Evolutionary conservation across 768 basidiomycete species (phyloP), one percentile per base, ranked within the genome.

Genomic region (Boletus bicolor): DNA sequence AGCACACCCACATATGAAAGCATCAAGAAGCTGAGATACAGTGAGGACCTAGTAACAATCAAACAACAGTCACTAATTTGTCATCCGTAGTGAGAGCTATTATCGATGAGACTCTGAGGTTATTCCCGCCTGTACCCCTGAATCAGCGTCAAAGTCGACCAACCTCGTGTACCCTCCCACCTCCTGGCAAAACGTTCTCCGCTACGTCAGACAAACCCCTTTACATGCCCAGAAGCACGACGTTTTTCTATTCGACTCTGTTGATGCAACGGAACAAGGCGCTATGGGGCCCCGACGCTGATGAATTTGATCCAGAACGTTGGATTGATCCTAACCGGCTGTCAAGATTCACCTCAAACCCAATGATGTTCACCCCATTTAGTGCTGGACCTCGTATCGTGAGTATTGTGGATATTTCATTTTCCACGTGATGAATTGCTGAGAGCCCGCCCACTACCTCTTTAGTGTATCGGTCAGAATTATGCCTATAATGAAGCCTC

Each of bases 41-140:
- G 89, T 90, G 43, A 58, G 81, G 3, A 28, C 50, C 43, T 12
- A 42, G 47, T 32, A n/a, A 62, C 30, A 19, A 44, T 43, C 39
- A 49, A 14, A 57, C 2, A 34, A 32, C 51, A 30, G 12, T 32
- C 12, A 46, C 56, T 65, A 7, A 60, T 50, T n/a, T 36, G 9
- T 50, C 39, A 9, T 26, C 17, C 52, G 55, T 46, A 83, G 87
- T 89, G 76, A 81, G 83, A 55, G 88, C 88, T 11, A 86, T 91
- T 37, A 81, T 92, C 41, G 87, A 91, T 57, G 91, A 93, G 64
- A 85, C 85, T 0, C 76, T 93, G 24, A 79, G 90, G 17, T 72
- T 93, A 1, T 93, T 86, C 72, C 89, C 89, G 4, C 87, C 90
- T 7, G 86, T 92, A 0, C 89, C 89, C 7, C 71, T 89, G 41